These are phyloP conservation scores for Strobilomyces dryophilus DNA, from an alignment of 768 basidiomycete species.

Conservation along the genomic window DNA sequence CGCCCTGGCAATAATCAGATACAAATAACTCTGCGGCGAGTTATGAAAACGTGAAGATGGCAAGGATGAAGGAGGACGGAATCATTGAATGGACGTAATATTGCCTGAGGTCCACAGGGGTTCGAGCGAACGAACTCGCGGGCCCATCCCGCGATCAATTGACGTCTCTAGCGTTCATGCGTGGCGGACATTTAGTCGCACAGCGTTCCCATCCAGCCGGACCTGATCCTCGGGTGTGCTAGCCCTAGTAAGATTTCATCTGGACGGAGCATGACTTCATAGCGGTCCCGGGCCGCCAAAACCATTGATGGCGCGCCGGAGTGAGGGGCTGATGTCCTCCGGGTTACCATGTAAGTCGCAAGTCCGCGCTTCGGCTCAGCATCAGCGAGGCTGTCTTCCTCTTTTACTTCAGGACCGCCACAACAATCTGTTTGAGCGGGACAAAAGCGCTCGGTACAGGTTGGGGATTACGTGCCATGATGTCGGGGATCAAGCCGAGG, in stretches of 20 bases:
- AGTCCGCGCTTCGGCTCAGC: too few species aligned
- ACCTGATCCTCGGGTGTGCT: constrained; percentile 34
- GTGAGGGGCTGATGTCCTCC: too few species aligned
- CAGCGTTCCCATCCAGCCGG: constrained; percentile 25
- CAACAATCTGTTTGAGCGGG: too few species aligned
- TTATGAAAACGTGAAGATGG: constrained; percentile 25
- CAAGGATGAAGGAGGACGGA: constrained; percentile 22
- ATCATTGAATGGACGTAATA: constrained; percentile 29
- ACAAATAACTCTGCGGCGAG: constrained; percentile 22
- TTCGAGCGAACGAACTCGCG: constrained; percentile 9
- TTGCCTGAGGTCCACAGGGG: constrained; percentile 21
- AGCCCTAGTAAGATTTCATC: constrained; percentile 26
- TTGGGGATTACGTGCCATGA: too few species aligned
- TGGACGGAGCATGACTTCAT: constrained; percentile 30
- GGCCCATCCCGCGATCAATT: constrained; percentile 21
- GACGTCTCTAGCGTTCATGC: constrained; percentile 12
- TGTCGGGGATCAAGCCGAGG: too few species aligned
- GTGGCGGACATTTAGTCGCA: constrained; percentile 23
- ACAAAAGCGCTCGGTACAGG: too few species aligned
- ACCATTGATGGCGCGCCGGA: too few species aligned
- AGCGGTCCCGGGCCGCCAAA: too few species aligned
- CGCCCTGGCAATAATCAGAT: constrained; percentile 29
- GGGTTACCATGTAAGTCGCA: too few species aligned
- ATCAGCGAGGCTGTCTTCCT: too few species aligned
- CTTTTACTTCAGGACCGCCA: too few species aligned